Evolutionary conservation across 305 asterid species (phyloP), one percentile per base, ranked within the genome.

Genomic region (Fraxinus sp.): DNA sequence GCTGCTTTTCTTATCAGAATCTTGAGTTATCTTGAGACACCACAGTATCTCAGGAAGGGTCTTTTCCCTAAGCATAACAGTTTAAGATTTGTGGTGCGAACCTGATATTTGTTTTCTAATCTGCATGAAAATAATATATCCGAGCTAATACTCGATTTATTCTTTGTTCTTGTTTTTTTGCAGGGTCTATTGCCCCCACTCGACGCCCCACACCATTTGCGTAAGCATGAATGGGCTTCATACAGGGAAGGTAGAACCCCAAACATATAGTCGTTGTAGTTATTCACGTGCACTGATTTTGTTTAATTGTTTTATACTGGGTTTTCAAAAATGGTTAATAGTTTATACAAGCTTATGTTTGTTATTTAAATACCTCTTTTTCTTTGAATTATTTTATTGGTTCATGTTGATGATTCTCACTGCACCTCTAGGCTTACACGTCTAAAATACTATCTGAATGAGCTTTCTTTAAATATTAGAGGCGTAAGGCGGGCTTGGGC

Each of bases 161-260:
- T 24, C 30, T 68, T 52, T 76, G 68, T 36, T 59, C 64, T 77
- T 68, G 36, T 74, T 39, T 59, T 77, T 72, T 82, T 88, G 77
- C 92, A 94, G 99, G 99, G 98, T 71, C 78, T 91, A 55, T 91
- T 97, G 83, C 98, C 99, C 44, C 99, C 98, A 37, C 95, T 97
- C 59, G 98, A 97, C 52, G 98, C 97, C 74, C 98, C 98, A 59
- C 98, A 97, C 88, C 99, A 97, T 91, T 84, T 94, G 86, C 98
- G 99, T 79, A 91, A 90, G 89, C 98, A 97, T 78, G 98, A 97
- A 92, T 97, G 99, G 98, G 97, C 89, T 84, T 86, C 95, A 32
- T 97, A 91, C 86, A 92, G 99, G 86, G 98, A 97, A 97, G 98
- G 99, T 94, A 89, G 85, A 84, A 81, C 78, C 81, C 35, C 81